Evolutionary conservation across 1,284 basidiomycete species (phyloP).

Genomic region (Sphagnurus paluster): DNA sequence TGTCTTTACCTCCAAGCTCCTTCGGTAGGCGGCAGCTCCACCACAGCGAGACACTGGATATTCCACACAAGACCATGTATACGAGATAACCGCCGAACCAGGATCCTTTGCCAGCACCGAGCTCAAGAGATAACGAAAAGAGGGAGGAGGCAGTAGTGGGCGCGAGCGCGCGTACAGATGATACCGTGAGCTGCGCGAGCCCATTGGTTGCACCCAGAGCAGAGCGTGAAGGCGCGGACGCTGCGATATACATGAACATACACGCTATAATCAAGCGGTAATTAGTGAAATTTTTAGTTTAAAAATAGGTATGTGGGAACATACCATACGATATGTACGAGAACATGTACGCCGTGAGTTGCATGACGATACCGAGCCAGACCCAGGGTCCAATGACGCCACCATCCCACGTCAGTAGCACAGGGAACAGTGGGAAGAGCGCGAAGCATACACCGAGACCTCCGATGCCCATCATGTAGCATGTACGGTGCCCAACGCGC

Average conservation of each 20-base stretch:
- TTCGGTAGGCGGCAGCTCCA: conserved; percentile 10
- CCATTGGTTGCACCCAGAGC: conserved; percentile 47
- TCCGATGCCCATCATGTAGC: conserved; percentile 19
- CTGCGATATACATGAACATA: conserved; percentile 32
- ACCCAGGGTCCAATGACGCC: conserved; percentile 16
- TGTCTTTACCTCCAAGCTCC: no score
- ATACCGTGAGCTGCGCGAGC: conserved; percentile 21
- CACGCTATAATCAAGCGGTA: conserved; percentile 21
- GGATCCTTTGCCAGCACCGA: background rate
- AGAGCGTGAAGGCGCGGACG: conserved; percentile 22
- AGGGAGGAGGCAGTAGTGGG: conserved; percentile 8
- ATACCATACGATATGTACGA: conserved; percentile 24
- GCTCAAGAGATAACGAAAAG: conserved; percentile 12
- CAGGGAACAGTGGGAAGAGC: conserved; percentile 24
- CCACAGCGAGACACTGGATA: conserved; percentile 4
- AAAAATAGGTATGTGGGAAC: background rate
- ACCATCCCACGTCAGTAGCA: conserved; percentile 14
- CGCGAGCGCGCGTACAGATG: conserved; percentile 6
- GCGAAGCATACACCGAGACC: conserved; percentile 21
- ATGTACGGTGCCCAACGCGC: conserved; percentile 25
- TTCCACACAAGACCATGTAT: conserved; percentile 8
- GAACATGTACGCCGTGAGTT: conserved; percentile 19
- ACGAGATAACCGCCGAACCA: conserved; percentile 7
- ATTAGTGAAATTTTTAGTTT: no score
- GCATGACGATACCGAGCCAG: conserved; percentile 18